Evolutionary conservation across 2,329 filamentous ascomycete species (phyloP), one percentile per base, ranked within the genome.

Genomic region (Diaporthe citriasiana): DNA sequence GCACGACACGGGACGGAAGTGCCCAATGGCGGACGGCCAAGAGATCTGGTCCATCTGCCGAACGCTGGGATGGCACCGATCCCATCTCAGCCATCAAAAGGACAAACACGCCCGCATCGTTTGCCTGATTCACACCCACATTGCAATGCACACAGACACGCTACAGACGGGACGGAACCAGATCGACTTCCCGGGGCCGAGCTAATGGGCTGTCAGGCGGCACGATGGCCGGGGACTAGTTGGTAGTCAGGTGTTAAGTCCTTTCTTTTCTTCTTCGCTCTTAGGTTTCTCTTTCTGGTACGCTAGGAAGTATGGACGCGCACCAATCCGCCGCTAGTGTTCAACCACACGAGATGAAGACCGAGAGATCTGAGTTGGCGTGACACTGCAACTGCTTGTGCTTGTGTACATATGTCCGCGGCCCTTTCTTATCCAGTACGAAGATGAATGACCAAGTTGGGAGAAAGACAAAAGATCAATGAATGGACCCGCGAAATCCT

Each of bases 1-100:
- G 56, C 42, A 50, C 27, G 40, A 65, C 42, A 65, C 60, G 60
- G 60, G 60, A 65, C 60, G 60, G 42, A 65, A 50, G 25, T 66
- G 60, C 42, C 60, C 60, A 66, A 50, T 66, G 45, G 35, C 8
- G 45, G 22, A 30, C 60, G 30, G 60, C 45, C 60, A 66, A 66
- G 60, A 66, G 60, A 66, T 66, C 60, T 66, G 45, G 22, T 50
- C 42, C 60, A 65, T 65, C 60, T 65, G 42, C 60, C 60, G 60
- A 65, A 65, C 42, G 60, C 60, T 65, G 60, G 42, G 60, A 65
- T 65, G 60, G 42, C 60, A 50, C 30, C 19, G 45, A 66, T 66
- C 45, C 51, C 45, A 51, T 66, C 60, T 51, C 42, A 66, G 42
- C 19, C 42, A 35, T 50, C 25, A 30, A 50, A 27, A 38, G 42